phyloP scores from a whole-genome alignment of 495 filamentous ascomycete genomes.

The Aspergillus cavernicola region DNA sequence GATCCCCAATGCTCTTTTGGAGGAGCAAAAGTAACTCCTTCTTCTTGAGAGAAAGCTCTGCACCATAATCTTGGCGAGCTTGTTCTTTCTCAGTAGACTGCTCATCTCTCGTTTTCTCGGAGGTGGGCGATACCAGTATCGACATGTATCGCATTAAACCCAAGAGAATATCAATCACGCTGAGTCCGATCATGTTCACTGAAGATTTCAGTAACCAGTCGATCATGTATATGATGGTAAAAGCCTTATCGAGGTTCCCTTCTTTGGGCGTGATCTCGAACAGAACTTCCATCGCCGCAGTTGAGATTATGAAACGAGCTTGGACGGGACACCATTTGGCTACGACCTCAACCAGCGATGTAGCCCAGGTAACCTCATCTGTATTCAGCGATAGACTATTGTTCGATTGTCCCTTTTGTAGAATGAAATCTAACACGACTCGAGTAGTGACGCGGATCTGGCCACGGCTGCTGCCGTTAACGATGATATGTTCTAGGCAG shows the following conservation, averaged over 20 bases:
- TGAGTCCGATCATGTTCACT: constrained; percentile 89
- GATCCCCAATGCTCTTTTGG: constrained; percentile 71
- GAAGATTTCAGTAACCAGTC: constrained; percentile 78
- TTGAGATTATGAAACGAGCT: constrained; percentile 81
- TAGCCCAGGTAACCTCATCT: constrained; percentile 65
- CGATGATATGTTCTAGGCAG: constrained; percentile 75
- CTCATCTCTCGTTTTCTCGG: constrained; percentile 14
- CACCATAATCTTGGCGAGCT: constrained; percentile 8
- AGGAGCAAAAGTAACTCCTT: constrained; percentile 60
- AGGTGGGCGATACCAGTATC: constrained; percentile 62
- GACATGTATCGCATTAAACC: constrained; percentile 78
- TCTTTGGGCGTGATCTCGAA: constrained; percentile 60
- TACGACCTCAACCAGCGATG: constrained; percentile 70
- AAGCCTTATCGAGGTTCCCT: constrained; percentile 62
- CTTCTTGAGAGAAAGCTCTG: constrained; percentile 36
- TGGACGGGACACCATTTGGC: constrained; percentile 87
- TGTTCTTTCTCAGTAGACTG: constrained; percentile 14
- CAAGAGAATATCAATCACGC: constrained; percentile 85
- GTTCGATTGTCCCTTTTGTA: constrained; percentile 41
- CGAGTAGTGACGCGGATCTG: constrained; percentile 73
- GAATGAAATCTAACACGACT: constrained; percentile 68
- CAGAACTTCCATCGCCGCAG: constrained; percentile 72
- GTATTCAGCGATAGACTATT: constrained; percentile 8
- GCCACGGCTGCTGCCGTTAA: constrained; percentile 62
- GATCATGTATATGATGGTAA: constrained; percentile 69